phyloP scores from a whole-genome alignment of 805 yeast genomes.

The Schwanniomyces polymorphus region DNA sequence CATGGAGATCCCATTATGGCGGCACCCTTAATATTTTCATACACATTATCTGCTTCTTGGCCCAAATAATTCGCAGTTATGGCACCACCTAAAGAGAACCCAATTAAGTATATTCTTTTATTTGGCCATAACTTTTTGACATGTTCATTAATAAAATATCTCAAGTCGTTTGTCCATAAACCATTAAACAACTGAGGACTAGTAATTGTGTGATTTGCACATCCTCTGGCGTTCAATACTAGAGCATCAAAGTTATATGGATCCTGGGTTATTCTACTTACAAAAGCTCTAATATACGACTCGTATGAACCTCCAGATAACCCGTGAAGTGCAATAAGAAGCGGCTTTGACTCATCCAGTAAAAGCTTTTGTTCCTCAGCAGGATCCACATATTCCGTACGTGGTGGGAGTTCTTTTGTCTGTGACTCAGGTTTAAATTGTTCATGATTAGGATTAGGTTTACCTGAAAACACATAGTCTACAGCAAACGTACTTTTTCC shows the following conservation, averaged over 20 bases:
- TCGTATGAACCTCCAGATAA: slow-evolving; percentile 82
- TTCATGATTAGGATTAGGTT: slow-evolving; percentile 20
- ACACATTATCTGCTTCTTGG: slow-evolving; percentile 52
- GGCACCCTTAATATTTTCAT: slow-evolving; percentile 56
- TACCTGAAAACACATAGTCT: slow-evolving; percentile 40
- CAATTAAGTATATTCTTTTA: slow-evolving; percentile 64
- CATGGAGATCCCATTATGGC: slow-evolving; percentile 67
- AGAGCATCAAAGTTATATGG: slow-evolving; percentile 51
- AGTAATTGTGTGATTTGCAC: slow-evolving; percentile 71
- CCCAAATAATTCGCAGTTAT: slow-evolving; percentile 68
- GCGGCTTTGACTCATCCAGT: slow-evolving; percentile 47
- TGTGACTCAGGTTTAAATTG: slow-evolving; percentile 44
- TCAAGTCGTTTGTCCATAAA: slow-evolving; percentile 66
- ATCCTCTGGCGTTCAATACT: slow-evolving; percentile 71
- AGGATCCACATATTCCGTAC: slow-evolving; percentile 61
- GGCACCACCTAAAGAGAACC: slow-evolving; percentile 74
- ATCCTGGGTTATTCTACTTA: slow-evolving; percentile 40
- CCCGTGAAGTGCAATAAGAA: slow-evolving; percentile 67
- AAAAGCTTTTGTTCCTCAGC: slow-evolving; percentile 37
- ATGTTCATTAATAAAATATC: slow-evolving; percentile 54
- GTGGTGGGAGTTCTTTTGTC: slow-evolving; percentile 60
- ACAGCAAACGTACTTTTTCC: slow-evolving; percentile 49
- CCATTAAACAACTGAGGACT: slow-evolving; percentile 70
- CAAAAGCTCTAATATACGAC: slow-evolving; percentile 61
- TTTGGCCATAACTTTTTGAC: slow-evolving; percentile 54